Percentiles rank a stretch among this genome's conserved stretches.
These are phyloP conservation scores for Pterocarpus santalinus DNA, from an alignment of 306 rosid species.

Conservation along the genomic window DNA sequence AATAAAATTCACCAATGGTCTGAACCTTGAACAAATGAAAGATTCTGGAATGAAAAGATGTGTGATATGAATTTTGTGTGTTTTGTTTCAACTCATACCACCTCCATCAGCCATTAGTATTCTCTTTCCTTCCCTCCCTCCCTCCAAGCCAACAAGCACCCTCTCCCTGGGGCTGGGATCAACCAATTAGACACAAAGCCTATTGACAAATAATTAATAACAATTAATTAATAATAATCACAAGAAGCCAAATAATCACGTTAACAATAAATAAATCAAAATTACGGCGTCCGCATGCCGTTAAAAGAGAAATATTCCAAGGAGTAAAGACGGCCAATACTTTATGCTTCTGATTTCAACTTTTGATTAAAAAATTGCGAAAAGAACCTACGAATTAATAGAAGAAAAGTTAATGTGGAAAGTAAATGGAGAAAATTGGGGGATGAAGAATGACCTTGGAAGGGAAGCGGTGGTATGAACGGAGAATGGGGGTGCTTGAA, in stretches of 20 bases:
- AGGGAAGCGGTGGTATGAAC: slow-evolving; percentile 39
- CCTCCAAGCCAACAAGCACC: slow-evolving; percentile 36
- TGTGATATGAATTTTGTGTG: neutral
- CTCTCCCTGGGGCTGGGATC: slow-evolving; percentile 23
- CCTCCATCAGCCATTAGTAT: neutral
- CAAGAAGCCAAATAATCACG: slow-evolving; percentile 11
- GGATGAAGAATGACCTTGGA: slow-evolving; percentile 54
- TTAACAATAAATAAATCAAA: neutral
- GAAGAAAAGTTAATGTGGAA: too few relatives aligned
- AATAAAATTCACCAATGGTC: slow-evolving; percentile 12
- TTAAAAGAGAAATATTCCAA: neutral
- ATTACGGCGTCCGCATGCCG: neutral
- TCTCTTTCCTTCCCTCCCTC: slow-evolving; percentile 24
- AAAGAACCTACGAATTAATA: too few relatives aligned
- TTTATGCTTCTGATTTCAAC: too few relatives aligned
- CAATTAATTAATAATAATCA: neutral
- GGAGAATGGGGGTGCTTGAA: neutral
- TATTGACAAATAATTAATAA: slow-evolving; percentile 34
- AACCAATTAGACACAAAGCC: slow-evolving; percentile 49
- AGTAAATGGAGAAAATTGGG: neutral
- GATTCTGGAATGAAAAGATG: slow-evolving; percentile 25
- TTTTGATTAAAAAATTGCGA: too few relatives aligned
- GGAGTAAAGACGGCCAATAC: neutral
- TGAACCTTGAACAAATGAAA: slow-evolving; percentile 16
- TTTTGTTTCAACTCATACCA: slow-evolving; percentile 5